Conservation (phyloP, 306 rosid species). For the Glycyrrhiza uralensis region DNA sequence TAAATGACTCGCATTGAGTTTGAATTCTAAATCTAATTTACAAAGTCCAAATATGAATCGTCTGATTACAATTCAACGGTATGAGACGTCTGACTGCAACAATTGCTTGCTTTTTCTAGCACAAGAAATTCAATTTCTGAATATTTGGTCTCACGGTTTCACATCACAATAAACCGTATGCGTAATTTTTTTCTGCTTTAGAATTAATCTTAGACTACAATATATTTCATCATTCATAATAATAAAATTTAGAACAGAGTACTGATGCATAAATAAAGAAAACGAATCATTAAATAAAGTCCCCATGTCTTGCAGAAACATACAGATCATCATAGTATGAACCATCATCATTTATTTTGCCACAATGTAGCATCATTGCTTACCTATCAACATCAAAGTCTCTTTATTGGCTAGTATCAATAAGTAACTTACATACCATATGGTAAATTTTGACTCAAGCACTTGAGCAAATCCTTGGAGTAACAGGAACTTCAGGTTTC, state of each 20-base stretch:
- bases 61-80: too few relatives aligned
- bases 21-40: too few relatives aligned
- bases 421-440: not conserved
- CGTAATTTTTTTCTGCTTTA: too few relatives aligned
- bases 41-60: too few relatives aligned
- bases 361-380: not conserved
- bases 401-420: constrained; percentile 3
- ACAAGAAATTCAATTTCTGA: too few relatives aligned
- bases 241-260: not conserved
- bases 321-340: not conserved
- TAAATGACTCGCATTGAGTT: too few relatives aligned
- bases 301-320: not conserved
- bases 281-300: not conserved
- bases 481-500: constrained; percentile 30
- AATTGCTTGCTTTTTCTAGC: too few relatives aligned
- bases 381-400: not conserved
- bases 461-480: constrained; percentile 51
- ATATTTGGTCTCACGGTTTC: too few relatives aligned
- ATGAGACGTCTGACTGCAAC: too few relatives aligned
- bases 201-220: not conserved
- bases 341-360: not conserved
- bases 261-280: not conserved
- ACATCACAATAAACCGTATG: too few relatives aligned
- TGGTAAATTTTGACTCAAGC: constrained; percentile 28
- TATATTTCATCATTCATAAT: not conserved